Conservation (phyloP, 208 protist genomes). For the Strigomonas culicis region DNA sequence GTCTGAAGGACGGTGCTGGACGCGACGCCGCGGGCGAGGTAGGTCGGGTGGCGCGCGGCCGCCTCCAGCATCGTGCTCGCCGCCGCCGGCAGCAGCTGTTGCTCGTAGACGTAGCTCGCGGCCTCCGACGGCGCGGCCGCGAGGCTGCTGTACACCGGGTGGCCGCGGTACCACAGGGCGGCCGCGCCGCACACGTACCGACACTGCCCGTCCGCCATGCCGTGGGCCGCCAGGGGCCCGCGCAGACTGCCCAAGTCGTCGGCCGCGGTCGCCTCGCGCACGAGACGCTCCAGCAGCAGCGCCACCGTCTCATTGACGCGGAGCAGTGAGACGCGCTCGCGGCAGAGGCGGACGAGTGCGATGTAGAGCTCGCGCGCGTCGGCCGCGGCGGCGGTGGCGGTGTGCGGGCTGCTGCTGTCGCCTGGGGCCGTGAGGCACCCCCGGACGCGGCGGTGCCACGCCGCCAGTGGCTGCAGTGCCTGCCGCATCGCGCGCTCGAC, state of each 20-base stretch:
- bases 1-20: not conserved
- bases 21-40: not conserved
- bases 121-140: slow-evolving; percentile 1
- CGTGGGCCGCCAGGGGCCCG: slow-evolving; percentile 27
- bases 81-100: slow-evolving; percentile 40
- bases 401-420: too few relatives aligned
- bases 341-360: slow-evolving; percentile 24
- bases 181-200: slow-evolving; percentile 17
- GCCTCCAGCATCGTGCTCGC: slow-evolving; percentile 26
- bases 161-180: slow-evolving; percentile 28
- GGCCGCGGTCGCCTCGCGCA: slow-evolving; percentile 31
- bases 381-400: too few relatives aligned
- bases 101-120: slow-evolving; percentile 16
- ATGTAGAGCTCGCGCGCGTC: slow-evolving; percentile 22
- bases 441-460: not conserved
- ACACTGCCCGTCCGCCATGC: slow-evolving; percentile 11
- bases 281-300: slow-evolving; percentile 23
- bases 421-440: not conserved
- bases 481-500: slow-evolving; percentile 29
- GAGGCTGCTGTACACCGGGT: slow-evolving; percentile 21
- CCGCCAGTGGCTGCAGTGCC: slow-evolving; percentile 22
- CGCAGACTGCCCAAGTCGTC: slow-evolving; percentile 30
- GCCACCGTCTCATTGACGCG: slow-evolving; percentile 19
- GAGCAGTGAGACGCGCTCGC: slow-evolving; percentile 23
- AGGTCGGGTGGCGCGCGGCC: not conserved